Evolutionary conservation across 108 stramenopile species (phyloP), one percentile per base, ranked within the genome.

Genomic region (Aurantiochytrium sp.): DNA sequence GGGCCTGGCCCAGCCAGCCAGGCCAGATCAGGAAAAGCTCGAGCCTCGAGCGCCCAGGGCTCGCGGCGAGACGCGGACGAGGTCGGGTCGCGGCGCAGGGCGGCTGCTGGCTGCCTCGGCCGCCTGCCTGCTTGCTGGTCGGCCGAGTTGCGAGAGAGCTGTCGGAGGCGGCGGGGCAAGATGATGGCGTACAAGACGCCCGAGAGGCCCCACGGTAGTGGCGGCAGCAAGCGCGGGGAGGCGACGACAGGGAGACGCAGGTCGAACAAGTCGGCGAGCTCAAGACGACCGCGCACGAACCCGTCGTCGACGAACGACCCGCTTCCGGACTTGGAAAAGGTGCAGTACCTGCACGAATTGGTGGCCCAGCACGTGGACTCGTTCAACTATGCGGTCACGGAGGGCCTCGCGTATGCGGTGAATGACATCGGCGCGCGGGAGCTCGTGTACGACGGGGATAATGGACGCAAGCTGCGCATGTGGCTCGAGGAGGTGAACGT

Each of bases 311-410:
- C 76, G 49, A 83, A 83, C 51, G 76, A 83, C 49, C 51, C 76
- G 45, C 76, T 83, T 12, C 76, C 76, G 51, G 76, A 83, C 23
- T 23, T 53, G 45, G 76, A 88, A 42, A 88, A 60, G 59, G 58
- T 28, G 12, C 10, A 87, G 72, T 18, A 87, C 44, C 76, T 83
- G 49, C 51, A 83, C 49, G 69, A 88, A n/a, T 8, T 93, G 28
- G 92, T 91, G 23, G 92, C 91, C 21, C 92, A 92, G 21, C 93
- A 93, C 91, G 92, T 93, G 45, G 92, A 93, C 18, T 90, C 91
- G 23, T 93, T 89, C 73, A 91, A 93, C 49, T 91, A 72, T 35
- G 76, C 76, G 45, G n/a, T 83, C 0, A 53, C 49, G 25, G 76
- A 83, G 49, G 76, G 76, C 49, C 76, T 83, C 51, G 51, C 45